These are phyloP conservation scores for Paecilomyces niveus DNA, from an alignment of 2,329 filamentous ascomycete species.

Conservation along the genomic window DNA sequence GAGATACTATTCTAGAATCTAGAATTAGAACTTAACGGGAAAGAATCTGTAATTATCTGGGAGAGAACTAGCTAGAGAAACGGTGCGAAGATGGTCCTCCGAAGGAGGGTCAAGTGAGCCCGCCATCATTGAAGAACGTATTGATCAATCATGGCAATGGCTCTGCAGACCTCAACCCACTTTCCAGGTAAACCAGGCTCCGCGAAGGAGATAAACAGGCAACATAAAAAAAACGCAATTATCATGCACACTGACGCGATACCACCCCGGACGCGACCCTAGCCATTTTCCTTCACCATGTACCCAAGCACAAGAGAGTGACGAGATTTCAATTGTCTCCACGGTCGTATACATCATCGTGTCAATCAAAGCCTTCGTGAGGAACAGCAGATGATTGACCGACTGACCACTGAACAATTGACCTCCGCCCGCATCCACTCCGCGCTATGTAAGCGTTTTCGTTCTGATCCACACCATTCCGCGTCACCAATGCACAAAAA, in stretches of 20 bases:
- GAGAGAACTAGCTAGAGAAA: neutral
- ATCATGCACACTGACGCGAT: constrained; percentile 30
- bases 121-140: neutral
- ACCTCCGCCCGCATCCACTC: neutral
- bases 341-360: neutral
- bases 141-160: neutral
- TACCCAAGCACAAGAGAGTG: constrained; percentile 13
- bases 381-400: neutral
- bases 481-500: neutral
- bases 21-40: neutral
- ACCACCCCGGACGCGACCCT: constrained; percentile 44
- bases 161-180: neutral
- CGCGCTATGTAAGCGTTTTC: neutral
- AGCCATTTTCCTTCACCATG: constrained; percentile 37
- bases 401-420: neutral
- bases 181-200: neutral
- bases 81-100: neutral
- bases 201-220: constrained; percentile 5
- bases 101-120: neutral
- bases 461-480: neutral
- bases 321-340: neutral
- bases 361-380: neutral
- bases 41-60: neutral
- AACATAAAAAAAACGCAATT: constrained; percentile 8
- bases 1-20: neutral